phyloP scores from a whole-genome alignment of 345 rosid species.

The Hibiscus mutabilis region DNA sequence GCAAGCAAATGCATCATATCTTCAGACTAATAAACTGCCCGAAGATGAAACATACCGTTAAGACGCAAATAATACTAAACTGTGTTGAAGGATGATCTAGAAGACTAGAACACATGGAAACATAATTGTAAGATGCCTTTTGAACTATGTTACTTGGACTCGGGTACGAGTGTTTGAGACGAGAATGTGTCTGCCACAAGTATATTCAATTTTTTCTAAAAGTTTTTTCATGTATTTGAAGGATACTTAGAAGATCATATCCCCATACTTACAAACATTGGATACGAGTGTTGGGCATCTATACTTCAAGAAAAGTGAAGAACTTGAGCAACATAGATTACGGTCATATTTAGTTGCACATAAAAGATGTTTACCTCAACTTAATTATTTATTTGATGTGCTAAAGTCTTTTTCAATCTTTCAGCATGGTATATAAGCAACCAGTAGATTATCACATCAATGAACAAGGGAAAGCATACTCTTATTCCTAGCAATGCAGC shows the following conservation, averaged over 20 bases:
- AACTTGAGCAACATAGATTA: not conserved
- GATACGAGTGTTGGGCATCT: not conserved
- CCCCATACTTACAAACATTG: not conserved
- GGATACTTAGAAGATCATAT: not conserved
- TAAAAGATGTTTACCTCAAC: not conserved
- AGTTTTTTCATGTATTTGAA: not conserved
- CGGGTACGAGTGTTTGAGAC: not conserved
- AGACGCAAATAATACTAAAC: not conserved
- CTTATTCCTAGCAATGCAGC: conserved; percentile 77
- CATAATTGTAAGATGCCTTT: not conserved
- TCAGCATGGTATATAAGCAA: not conserved
- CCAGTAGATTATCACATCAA: conserved; percentile 5
- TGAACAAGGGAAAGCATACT: conserved; percentile 36
- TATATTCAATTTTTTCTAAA: not conserved
- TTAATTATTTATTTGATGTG: not conserved
- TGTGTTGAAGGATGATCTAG: not conserved
- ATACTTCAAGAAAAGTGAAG: not conserved
- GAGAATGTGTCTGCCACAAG: not conserved
- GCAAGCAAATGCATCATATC: not conserved
- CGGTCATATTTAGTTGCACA: not conserved
- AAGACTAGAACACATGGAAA: not conserved
- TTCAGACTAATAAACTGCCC: not conserved
- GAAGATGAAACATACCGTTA: not conserved
- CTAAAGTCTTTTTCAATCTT: not conserved
- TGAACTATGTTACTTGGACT: not conserved